Conservation (phyloP, 2,329 filamentous ascomycete species). For the Tolypocladium inflatum region DNA sequence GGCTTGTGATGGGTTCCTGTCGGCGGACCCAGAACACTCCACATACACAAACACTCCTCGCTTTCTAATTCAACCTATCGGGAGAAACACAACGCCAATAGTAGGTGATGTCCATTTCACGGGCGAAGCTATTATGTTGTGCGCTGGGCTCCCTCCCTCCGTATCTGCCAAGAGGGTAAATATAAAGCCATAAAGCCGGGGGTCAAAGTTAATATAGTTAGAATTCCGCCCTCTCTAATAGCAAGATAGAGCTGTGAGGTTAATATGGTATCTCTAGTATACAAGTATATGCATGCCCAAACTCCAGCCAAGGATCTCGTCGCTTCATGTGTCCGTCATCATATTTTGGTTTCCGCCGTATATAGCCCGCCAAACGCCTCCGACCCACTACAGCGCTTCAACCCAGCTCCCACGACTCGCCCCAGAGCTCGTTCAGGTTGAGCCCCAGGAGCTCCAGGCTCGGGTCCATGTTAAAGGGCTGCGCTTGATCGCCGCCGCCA, state of each 20-base stretch:
- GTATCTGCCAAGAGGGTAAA: no score
- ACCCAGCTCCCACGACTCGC: slow-evolving; percentile 36
- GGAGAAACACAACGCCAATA: no score
- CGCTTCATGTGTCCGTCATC: background rate
- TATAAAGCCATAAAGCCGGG: no score
- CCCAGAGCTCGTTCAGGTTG: slow-evolving; percentile 47
- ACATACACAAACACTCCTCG: no score
- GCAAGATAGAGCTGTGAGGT: slow-evolving; percentile 3
- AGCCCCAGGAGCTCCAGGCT: slow-evolving; percentile 43
- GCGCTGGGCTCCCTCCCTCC: no score
- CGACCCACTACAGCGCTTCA: slow-evolving; percentile 2
- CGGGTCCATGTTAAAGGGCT: slow-evolving; percentile 40
- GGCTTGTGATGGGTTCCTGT: background rate
- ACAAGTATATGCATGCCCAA: slow-evolving; percentile 3
- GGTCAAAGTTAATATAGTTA: no score
- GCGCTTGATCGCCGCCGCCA: slow-evolving; percentile 19
- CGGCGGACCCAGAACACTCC: no score
- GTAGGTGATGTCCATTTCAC: no score
- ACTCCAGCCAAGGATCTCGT: slow-evolving; percentile 2
- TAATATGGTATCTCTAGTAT: slow-evolving; percentile 8
- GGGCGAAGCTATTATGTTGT: no score
- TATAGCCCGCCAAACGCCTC: background rate
- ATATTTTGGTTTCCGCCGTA: background rate
- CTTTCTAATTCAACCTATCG: no score
- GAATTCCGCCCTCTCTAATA: no score